Evolutionary conservation across 192 early-diverging fungal genomes (phyloP), one percentile per base, ranked within the genome.

Genomic region (Spizellomyces sp.): DNA sequence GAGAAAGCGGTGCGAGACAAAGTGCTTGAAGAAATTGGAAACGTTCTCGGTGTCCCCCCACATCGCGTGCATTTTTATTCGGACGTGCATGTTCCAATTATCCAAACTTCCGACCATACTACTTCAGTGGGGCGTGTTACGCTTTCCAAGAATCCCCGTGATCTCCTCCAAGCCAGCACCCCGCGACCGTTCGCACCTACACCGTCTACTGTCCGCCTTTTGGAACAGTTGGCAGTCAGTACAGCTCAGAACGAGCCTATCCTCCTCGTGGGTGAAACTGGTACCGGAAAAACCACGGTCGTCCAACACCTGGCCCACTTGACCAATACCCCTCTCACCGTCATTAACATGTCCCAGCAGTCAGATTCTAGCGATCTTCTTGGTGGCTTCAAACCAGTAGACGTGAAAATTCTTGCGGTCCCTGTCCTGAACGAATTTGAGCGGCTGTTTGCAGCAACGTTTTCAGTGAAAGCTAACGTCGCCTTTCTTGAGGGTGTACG

Each of bases 311-410:
- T 99, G 27, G 95, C 98, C 8, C 80, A 87, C 27, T 76, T 95
- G 64, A 79, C 92, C 48, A 82, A 84, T 15, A 75, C 88, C 72
- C 83, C 88, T 52, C 86, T 99, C 46, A 78, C 87, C 5, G 96
- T 97, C n/a, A 90, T 99, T 69, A 99, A 99, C 77, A 84, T 99
- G 79, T 93, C 91, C 56, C 98, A 99, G 78, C 98, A 99, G 77
- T 92, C 90, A 45, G 98, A 98, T 66, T 89, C 90, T 47, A 90
- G 91, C 8, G 98, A 99, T 79, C 71, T 99, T 57, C 77, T 99
- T 9, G 98, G 98, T 74, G 98, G 98, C 17, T 99, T 96, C 81
- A 96, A 97, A 50, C 98, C 98, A 0, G 92, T 98, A 0, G 95
- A 98, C 75, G 87, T 87, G 5, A 84, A 86, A 67, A 82, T 89